These are phyloP conservation scores for Trichophyton verrucosum DNA, from an alignment of 2,329 filamentous ascomycete species.

Conservation along the genomic window DNA sequence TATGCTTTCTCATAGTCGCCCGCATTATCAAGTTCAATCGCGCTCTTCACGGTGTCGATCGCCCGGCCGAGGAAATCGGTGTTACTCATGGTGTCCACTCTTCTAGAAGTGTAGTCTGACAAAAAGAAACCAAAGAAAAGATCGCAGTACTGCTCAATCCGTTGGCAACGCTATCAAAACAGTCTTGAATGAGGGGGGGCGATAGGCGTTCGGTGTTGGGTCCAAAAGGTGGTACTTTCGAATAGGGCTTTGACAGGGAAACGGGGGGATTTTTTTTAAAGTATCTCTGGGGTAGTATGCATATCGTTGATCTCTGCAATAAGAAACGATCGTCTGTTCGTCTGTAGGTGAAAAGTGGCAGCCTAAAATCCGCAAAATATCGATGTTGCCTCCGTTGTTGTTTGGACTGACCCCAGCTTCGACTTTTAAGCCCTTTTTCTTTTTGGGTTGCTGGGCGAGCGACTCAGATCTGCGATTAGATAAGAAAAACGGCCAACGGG, in stretches of 20 bases:
- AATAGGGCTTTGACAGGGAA: background rate
- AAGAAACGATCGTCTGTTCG: background rate
- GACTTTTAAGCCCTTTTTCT: constrained; percentile 10
- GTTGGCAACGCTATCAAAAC: background rate
- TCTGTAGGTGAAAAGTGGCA: background rate
- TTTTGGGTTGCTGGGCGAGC: constrained; percentile 5
- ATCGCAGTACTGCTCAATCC: background rate
- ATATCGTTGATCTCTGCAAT: background rate
- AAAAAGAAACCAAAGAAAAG: background rate
- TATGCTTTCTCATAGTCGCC: constrained; percentile 97
- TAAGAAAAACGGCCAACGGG: background rate
- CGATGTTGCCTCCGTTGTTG: background rate
- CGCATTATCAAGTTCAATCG: constrained; percentile 89
- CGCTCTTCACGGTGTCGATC: constrained; percentile 93
- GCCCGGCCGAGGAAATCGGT: constrained; percentile 95
- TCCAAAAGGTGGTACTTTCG: background rate
- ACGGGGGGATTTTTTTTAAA: background rate
- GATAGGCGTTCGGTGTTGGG: background rate
- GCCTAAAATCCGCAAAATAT: background rate
- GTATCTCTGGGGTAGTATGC: background rate
- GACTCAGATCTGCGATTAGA: background rate
- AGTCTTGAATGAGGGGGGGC: background rate
- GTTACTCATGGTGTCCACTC: constrained; percentile 59
- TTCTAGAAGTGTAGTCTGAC: background rate
- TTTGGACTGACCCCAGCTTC: background rate